Evolutionary conservation across 257 asterid species (phyloP).

Genomic region (Capsicum chinense): DNA sequence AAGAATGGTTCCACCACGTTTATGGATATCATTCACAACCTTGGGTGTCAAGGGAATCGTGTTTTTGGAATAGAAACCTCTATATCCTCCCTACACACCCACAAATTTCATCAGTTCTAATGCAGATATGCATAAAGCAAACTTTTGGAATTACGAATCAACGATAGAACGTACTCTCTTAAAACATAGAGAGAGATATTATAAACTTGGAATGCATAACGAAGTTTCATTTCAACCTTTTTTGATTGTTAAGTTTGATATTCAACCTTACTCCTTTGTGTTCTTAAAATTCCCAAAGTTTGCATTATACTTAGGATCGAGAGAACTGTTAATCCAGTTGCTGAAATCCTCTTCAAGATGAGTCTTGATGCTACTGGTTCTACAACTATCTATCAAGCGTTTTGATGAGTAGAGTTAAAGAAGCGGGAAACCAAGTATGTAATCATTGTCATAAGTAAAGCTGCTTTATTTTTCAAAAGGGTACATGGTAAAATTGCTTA

Average conservation of each 20-base stretch:
- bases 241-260: neutral
- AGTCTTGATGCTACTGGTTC: neutral
- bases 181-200: neutral
- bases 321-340: neutral
- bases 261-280: neutral
- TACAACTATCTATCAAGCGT: slow-evolving; percentile 23
- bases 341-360: neutral
- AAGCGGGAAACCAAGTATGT: neutral
- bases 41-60: slow-evolving; percentile 69
- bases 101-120: slow-evolving; percentile 31
- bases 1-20: slow-evolving; percentile 88
- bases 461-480: neutral
- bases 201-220: neutral
- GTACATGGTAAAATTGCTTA: neutral
- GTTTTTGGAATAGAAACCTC: slow-evolving; percentile 85
- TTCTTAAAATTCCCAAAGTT: neutral
- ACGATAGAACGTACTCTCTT: neutral
- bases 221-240: neutral
- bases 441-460: neutral
- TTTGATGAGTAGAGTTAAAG: neutral
- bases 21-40: slow-evolving; percentile 76
- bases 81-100: slow-evolving; percentile 74
- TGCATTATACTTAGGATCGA: slow-evolving; percentile 20
- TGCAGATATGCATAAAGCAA: neutral
- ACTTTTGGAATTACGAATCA: neutral